A percentile compares a stretch with the other conserved stretches of the same genome.
phyloP scores from a whole-genome alignment of 331 rosid genomes.

The Acacia pycnantha region DNA sequence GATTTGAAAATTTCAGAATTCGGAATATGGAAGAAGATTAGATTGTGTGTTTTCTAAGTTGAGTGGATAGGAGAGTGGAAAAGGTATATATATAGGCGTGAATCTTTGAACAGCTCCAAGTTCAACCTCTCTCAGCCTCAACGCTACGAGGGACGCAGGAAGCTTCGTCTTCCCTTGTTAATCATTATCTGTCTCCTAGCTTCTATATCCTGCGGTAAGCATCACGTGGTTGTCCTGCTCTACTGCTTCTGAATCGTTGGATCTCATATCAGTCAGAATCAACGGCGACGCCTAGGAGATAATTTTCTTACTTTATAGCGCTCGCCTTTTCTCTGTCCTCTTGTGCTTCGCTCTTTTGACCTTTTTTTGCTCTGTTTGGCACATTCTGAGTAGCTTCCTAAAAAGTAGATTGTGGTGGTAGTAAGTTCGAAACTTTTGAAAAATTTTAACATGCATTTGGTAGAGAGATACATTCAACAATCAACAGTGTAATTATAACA shows the following conservation, averaged over 20 bases:
- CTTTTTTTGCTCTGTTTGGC: background rate
- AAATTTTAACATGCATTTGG: background rate
- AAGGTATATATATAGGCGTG: conserved; percentile 3
- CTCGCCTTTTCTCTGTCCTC: background rate
- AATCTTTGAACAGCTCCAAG: background rate
- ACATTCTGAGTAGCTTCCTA: background rate
- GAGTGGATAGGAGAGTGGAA: conserved; percentile 30
- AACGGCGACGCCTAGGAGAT: background rate
- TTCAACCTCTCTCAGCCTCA: background rate
- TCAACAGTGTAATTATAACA: background rate
- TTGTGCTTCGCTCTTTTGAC: background rate
- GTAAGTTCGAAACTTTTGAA: background rate
- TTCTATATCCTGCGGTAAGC: background rate
- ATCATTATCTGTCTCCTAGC: background rate
- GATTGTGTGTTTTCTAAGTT: background rate
- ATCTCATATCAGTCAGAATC: background rate
- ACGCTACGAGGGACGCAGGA: conserved; percentile 20
- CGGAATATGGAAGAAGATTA: background rate
- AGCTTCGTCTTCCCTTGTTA: conserved; percentile 28
- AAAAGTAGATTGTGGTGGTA: background rate
- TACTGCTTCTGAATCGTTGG: background rate
- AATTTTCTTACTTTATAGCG: background rate
- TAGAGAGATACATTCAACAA: background rate
- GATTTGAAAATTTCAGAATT: background rate
- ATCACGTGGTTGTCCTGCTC: background rate